A percentile compares a stretch with the other conserved stretches of the same genome.
Conservation (phyloP, 1,284 basidiomycete genomes). For the Exobasidium cylindrosporum region DNA sequence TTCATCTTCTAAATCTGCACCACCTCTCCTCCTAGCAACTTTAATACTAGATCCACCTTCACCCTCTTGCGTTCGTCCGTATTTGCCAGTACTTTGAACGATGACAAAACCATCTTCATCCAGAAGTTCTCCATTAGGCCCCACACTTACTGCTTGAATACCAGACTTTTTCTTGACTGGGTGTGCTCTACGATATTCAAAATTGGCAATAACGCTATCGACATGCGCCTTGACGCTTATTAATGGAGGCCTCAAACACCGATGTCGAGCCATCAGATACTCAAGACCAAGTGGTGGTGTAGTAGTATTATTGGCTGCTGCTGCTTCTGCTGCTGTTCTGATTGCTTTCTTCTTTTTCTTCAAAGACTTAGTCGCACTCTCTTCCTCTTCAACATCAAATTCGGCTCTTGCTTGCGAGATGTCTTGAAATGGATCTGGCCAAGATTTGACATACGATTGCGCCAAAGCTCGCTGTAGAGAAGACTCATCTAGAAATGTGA, state of each 20-base stretch:
- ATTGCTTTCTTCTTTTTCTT: conserved; percentile 1
- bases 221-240: conserved; percentile 28
- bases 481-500: conserved; percentile 44
- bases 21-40: conserved; percentile 7
- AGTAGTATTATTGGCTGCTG: neutral
- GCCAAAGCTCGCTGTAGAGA: conserved; percentile 34
- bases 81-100: conserved; percentile 46
- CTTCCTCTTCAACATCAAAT: neutral
- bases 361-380: neutral
- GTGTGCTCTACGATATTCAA: conserved; percentile 38
- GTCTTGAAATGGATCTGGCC: conserved; percentile 20
- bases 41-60: conserved; percentile 16
- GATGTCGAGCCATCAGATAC: conserved; percentile 30
- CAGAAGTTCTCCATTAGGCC: conserved; percentile 46
- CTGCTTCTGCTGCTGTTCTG: conserved; percentile 2
- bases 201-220: conserved; percentile 35
- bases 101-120: conserved; percentile 54
- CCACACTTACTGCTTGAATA: conserved; percentile 43
- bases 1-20: conserved; percentile 1
- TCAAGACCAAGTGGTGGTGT: conserved; percentile 29
- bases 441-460: conserved; percentile 10
- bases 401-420: conserved; percentile 16
- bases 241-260: conserved; percentile 29
- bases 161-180: conserved; percentile 37
- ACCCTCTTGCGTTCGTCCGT: conserved; percentile 35